Base-by-base conservation (phyloP, 2,329 filamentous ascomycete species). In the Fusarium sp. region DNA sequence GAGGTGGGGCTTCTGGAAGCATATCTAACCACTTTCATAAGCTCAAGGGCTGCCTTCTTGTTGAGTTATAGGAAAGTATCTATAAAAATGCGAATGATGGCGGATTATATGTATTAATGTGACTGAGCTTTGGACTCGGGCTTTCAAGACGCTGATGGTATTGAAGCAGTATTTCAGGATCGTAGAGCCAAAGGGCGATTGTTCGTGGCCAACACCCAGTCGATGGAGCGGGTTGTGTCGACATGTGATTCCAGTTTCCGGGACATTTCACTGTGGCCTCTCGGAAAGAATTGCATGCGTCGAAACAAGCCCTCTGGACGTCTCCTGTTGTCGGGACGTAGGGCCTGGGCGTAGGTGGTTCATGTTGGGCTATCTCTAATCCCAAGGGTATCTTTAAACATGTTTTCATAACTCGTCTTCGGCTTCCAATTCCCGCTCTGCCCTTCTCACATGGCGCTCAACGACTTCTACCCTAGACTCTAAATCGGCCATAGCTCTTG, bases 401-500 rank as follows among this genome's bases (percentile, higher is more conserved):
- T 61, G 28, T 39, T 43, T 44, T 75, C 70, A 75, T 61, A 75
- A 43, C n/a, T 75, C 73, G 28, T 71, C 64, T 42, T 72, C 73
- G 19, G 67, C 70, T 24, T 75, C 73, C 19, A 68, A 24, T 24
- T 75, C 72, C 19, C 69, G 85, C 78, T 94, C 92, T 51, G 83
- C 83, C 73, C 91, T 86, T 76, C 88, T 84, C 4, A 95, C 83
- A 10, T 83, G 83, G 56, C 88, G 85, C 80, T 96, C 93, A 9
- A 89, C 86, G 63, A 84, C 82, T 77, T 88, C 87, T 14, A 94
- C 78, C 50, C 91, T 84, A 34, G 87, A 85, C 79, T 97, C 92
- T 75, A 91, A 89, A 52, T 91, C 88, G 22, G 91, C 91, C 81
- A 94, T 90, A 60, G 87, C 86, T 70, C 89, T 87, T 0, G 91